A percentile compares a stretch with the other conserved stretches of the same genome.
Conservation (phyloP, 257 asterid species). For the Solanum chiquidenum region DNA sequence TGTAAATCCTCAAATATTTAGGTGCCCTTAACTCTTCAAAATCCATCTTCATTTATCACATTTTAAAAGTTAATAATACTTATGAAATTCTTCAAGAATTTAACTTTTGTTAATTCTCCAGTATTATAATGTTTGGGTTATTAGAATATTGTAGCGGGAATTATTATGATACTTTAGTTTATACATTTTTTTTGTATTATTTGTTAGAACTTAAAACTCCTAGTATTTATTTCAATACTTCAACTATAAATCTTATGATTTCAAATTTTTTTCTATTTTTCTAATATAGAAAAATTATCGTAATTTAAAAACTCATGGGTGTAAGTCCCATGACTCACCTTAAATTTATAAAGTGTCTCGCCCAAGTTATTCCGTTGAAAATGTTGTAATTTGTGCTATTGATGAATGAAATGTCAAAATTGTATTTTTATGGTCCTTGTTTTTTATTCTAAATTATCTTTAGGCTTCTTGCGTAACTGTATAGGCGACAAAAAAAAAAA, state of each 20-base stretch:
- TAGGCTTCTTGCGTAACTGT: background rate
- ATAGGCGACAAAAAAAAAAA: background rate
- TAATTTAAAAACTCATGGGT: too few relatives aligned
- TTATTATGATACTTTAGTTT: background rate
- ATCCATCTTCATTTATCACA: background rate
- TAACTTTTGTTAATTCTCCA: too few relatives aligned
- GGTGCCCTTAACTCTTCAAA: background rate
- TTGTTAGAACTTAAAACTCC: too few relatives aligned
- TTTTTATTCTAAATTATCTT: background rate
- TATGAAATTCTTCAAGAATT: too few relatives aligned
- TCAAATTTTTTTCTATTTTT: too few relatives aligned
- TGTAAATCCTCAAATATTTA: background rate
- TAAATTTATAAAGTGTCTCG: too few relatives aligned
- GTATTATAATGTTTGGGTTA: background rate
- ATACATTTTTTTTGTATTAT: too few relatives aligned
- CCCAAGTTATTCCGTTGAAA: background rate
- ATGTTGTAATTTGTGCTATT: background rate
- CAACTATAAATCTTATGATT: too few relatives aligned
- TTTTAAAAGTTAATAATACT: background rate
- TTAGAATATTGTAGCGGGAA: background rate
- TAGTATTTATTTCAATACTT: too few relatives aligned
- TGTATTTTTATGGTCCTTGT: background rate
- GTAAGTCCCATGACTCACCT: too few relatives aligned
- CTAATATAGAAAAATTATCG: too few relatives aligned
- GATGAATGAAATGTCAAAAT: background rate